A percentile compares a stretch with the other conserved stretches of the same genome.
Conservation (phyloP, 2,329 filamentous ascomycete species). For the Rutstroemia sp. region DNA sequence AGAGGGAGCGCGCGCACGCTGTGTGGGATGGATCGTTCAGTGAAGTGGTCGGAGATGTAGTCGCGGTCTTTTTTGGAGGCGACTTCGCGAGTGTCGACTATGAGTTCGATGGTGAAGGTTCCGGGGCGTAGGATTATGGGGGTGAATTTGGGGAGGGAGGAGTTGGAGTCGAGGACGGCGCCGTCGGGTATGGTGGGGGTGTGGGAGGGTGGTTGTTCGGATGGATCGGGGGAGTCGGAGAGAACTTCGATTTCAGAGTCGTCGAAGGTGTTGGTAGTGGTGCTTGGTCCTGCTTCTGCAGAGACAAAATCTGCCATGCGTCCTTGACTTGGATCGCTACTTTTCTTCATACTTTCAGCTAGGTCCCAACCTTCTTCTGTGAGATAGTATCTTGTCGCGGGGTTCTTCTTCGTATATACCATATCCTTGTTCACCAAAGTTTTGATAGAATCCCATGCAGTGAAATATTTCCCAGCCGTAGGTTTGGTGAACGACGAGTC, state of each 20-base stretch:
- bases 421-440: slow-evolving; percentile 66
- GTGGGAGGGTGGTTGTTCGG: neutral
- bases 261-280: neutral
- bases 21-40: slow-evolving; percentile 42
- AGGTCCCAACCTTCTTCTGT: slow-evolving; percentile 76
- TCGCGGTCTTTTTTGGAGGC: slow-evolving; percentile 66
- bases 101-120: slow-evolving; percentile 63
- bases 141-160: slow-evolving; percentile 34
- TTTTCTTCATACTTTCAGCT: slow-evolving; percentile 53
- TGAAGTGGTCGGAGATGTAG: slow-evolving; percentile 63
- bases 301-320: slow-evolving; percentile 13
- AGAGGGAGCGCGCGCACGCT: slow-evolving; percentile 59
- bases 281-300: neutral
- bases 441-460: slow-evolving; percentile 79
- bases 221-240: neutral
- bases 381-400: slow-evolving; percentile 58
- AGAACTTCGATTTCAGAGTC: slow-evolving; percentile 9
- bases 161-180: slow-evolving; percentile 13
- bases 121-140: slow-evolving; percentile 57
- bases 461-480: slow-evolving; percentile 64
- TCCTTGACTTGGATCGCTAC: slow-evolving; percentile 21
- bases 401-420: slow-evolving; percentile 63
- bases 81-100: slow-evolving; percentile 70
- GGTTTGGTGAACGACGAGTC: slow-evolving; percentile 64
- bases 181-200: slow-evolving; percentile 20